Evolutionary conservation across 1,284 basidiomycete genomes (phyloP).

Genomic region (Takashimella koratensis): DNA sequence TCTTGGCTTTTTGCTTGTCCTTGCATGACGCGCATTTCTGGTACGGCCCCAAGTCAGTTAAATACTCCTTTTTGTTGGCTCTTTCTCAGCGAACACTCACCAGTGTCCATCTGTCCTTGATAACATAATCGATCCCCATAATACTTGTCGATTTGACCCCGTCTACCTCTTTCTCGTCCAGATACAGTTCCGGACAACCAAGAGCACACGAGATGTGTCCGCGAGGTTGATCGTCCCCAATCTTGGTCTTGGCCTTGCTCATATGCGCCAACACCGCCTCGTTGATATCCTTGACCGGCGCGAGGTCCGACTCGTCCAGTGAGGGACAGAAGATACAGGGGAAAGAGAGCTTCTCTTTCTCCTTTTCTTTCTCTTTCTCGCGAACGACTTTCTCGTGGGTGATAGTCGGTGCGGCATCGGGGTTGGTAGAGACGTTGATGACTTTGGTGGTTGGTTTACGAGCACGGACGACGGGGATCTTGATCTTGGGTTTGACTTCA

Average conservation of each 20-base stretch:
- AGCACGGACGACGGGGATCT: conserved; percentile 6
- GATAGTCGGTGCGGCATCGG: not conserved
- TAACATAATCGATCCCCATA: conserved; percentile 76
- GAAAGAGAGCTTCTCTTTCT: conserved; percentile 45
- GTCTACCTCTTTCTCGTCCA: conserved; percentile 58
- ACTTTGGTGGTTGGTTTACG: conserved; percentile 14
- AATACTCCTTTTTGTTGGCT: no score
- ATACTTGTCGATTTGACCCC: conserved; percentile 49
- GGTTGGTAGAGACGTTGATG: conserved; percentile 11
- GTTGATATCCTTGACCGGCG: conserved; percentile 53
- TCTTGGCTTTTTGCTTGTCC: conserved; percentile 61
- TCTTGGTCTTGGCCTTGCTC: conserved; percentile 12
- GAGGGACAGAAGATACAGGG: conserved; percentile 82
- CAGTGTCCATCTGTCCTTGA: conserved; percentile 83
- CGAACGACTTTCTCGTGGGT: conserved; percentile 20
- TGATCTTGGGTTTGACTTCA: conserved; percentile 1
- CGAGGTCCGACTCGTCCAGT: conserved; percentile 56
- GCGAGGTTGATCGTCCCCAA: not conserved
- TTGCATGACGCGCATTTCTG: conserved; percentile 85
- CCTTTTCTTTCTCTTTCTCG: conserved; percentile 40
- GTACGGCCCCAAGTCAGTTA: no score
- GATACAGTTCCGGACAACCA: conserved; percentile 79
- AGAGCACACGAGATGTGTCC: conserved; percentile 68
- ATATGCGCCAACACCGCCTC: conserved; percentile 19
- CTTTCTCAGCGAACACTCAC: conserved; percentile 54